Conservation (phyloP, 2,329 filamentous ascomycete genomes). For the Colletotrichum musicola region DNA sequence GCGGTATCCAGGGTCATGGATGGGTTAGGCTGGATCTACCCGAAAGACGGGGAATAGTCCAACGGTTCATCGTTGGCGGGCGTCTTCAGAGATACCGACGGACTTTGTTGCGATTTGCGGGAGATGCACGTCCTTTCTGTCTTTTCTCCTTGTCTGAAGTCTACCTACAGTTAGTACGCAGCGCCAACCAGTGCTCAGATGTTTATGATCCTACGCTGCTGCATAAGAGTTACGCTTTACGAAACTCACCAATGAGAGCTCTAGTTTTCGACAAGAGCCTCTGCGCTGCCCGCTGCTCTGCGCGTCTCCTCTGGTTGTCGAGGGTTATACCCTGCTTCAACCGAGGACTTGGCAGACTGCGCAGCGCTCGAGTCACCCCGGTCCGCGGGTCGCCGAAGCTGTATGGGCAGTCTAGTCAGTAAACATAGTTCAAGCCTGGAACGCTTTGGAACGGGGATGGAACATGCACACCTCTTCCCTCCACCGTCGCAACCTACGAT, state of each 20-base stretch:
- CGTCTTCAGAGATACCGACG: no score
- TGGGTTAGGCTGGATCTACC: no score
- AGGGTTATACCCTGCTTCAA: neutral
- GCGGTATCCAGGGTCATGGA: no score
- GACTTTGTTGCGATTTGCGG: no score
- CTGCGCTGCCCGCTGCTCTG: neutral
- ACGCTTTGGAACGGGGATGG: conserved; percentile 44
- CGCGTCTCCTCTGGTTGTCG: neutral
- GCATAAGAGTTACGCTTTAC: neutral
- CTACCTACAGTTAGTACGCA: neutral
- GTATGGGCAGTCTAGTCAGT: neutral
- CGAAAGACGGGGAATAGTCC: no score
- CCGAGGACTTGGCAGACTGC: neutral
- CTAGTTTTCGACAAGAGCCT: neutral
- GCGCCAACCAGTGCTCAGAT: neutral
- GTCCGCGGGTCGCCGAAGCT: conserved; percentile 20
- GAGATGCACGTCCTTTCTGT: neutral
- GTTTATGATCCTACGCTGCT: neutral
- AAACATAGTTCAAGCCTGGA: conserved; percentile 32
- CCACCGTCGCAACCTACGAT: no score
- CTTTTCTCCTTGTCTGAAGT: neutral
- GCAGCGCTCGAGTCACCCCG: conserved; percentile 13
- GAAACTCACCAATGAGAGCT: conserved; percentile 3
- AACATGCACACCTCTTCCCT: conserved; percentile 37
- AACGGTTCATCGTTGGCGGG: no score